Evolutionary conservation across 73 alveolate species (phyloP).

Genomic region (Effrenium voratum): DNA sequence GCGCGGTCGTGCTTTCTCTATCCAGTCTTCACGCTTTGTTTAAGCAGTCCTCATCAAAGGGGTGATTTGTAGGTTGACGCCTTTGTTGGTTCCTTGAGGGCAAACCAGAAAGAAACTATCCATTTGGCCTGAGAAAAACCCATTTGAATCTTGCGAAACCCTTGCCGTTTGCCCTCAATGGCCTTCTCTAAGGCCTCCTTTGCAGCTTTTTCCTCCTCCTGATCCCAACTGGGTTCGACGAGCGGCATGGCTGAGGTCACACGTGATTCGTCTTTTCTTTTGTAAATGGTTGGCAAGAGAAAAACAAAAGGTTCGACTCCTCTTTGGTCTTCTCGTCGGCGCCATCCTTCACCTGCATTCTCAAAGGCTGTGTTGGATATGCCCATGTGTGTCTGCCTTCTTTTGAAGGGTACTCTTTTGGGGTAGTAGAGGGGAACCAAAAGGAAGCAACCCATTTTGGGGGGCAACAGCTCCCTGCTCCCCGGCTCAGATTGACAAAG

Average conservation of each 20-base stretch:
- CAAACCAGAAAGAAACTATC: too few relatives aligned
- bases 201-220: conserved; percentile 84
- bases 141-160: background rate
- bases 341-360: conserved; percentile 75
- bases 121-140: too few relatives aligned
- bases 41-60: too few relatives aligned
- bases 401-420: too few relatives aligned
- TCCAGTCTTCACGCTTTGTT: too few relatives aligned
- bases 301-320: background rate
- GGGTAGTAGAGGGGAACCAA: too few relatives aligned
- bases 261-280: background rate
- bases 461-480: too few relatives aligned
- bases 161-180: background rate
- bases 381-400: too few relatives aligned
- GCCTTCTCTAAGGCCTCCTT: conserved; percentile 85
- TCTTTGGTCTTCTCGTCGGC: conserved; percentile 66
- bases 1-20: too few relatives aligned
- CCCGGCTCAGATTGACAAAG: too few relatives aligned
- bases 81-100: background rate
- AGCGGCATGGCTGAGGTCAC: background rate
- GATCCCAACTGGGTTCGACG: background rate
- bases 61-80: background rate
- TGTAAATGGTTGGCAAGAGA: background rate
- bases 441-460: too few relatives aligned
- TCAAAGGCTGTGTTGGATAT: too few relatives aligned